A percentile compares a stretch with the other conserved stretches of the same genome.
Evolutionary conservation across 2,329 filamentous ascomycete species (phyloP).

Genomic region (Shiraia sp.): DNA sequence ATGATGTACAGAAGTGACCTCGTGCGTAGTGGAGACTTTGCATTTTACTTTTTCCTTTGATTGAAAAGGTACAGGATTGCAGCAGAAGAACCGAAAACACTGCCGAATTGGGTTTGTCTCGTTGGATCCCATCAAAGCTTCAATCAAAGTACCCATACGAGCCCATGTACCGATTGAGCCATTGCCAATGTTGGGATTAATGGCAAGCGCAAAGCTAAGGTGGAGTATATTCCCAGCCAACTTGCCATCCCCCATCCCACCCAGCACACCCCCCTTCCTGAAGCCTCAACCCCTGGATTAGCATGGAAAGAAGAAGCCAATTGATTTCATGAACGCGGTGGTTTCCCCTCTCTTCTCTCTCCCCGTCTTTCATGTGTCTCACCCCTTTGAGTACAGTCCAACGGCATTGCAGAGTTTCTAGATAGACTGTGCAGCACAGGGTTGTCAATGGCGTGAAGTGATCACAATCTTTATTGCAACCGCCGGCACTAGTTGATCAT

Average conservation of each 20-base stretch:
- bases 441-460: constrained; percentile 15
- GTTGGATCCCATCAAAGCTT: too few relatives aligned
- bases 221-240: not conserved
- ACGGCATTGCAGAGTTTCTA: constrained; percentile 17
- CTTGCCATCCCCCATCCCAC: too few relatives aligned
- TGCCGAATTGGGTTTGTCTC: not conserved
- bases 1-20: constrained; percentile 18
- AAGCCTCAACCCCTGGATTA: constrained; percentile 8
- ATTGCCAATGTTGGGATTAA: constrained; percentile 5
- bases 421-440: constrained; percentile 14
- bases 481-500: constrained; percentile 33
- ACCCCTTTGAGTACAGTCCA: constrained; percentile 14
- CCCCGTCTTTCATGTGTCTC: constrained; percentile 5
- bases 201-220: constrained; percentile 1
- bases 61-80: not conserved
- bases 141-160: too few relatives aligned
- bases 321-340: not conserved
- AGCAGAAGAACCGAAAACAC: not conserved
- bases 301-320: constrained; percentile 11
- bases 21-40: constrained; percentile 20
- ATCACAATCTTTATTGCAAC: constrained; percentile 31
- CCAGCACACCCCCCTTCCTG: not conserved
- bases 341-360: constrained; percentile 7
- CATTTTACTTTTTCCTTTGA: constrained; percentile 5
- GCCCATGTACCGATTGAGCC: too few relatives aligned